Evolutionary conservation across 2,329 filamentous ascomycete genomes (phyloP).

Genomic region (Didymella glomerata): DNA sequence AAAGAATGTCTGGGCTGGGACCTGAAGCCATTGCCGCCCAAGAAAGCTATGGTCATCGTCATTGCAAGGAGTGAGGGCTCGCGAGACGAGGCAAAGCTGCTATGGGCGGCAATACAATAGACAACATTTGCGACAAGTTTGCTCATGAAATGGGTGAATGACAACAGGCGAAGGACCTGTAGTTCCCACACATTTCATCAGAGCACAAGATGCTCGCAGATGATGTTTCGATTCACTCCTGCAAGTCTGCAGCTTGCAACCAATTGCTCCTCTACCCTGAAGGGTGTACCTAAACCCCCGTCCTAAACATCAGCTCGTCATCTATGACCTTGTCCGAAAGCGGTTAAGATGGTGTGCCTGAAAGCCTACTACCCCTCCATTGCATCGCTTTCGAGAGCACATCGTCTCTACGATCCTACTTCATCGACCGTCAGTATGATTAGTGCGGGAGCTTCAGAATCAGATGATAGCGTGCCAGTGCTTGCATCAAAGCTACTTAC

Average conservation of each 20-base stretch:
- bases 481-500: background rate
- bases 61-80: conserved; percentile 20
- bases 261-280: background rate
- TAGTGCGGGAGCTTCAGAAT: background rate
- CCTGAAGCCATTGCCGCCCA: conserved; percentile 29
- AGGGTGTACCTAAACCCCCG: background rate
- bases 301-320: background rate
- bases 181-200: background rate
- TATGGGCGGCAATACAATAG: conserved; percentile 20
- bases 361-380: background rate
- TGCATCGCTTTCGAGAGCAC: background rate
- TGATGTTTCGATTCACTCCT: background rate
- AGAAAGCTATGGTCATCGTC: conserved; percentile 34
- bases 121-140: no score
- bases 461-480: background rate
- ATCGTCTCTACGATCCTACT: background rate
- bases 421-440: background rate
- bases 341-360: background rate
- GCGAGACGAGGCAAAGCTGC: conserved; percentile 14
- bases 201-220: background rate
- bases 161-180: background rate
- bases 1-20: conserved; percentile 36
- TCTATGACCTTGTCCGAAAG: background rate
- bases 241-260: background rate
- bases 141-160: no score